Percentiles rank a stretch among this genome's conserved stretches.
Conservation (phyloP, 75 land plant genomes). For the Sequoiadendron giganteum region DNA sequence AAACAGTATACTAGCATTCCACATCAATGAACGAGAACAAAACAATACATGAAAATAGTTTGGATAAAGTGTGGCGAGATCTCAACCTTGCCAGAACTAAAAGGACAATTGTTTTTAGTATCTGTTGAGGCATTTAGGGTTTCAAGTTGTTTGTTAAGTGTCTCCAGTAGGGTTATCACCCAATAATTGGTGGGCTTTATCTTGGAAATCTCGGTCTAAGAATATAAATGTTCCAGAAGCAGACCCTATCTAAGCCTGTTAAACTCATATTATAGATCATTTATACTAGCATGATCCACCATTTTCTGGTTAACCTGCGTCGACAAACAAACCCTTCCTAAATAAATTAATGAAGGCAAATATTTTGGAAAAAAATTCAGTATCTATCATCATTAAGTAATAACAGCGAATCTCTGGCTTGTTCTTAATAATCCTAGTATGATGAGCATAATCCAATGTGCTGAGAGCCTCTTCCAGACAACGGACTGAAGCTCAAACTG, state of each 20-base stretch:
- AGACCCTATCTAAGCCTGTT: slow-evolving; percentile 86
- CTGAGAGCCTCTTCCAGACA: slow-evolving; percentile 93
- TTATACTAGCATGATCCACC: slow-evolving; percentile 80
- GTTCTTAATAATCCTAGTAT: slow-evolving; percentile 93
- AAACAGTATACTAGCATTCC: too few relatives aligned
- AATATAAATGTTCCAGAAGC: background rate
- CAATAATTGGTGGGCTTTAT: too few relatives aligned
- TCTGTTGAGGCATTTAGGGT: too few relatives aligned
- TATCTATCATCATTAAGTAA: background rate
- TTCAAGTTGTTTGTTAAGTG: too few relatives aligned
- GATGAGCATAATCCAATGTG: slow-evolving; percentile 92
- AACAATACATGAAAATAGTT: too few relatives aligned
- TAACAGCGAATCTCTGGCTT: slow-evolving; percentile 81
- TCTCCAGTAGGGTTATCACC: too few relatives aligned
- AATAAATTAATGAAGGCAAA: background rate
- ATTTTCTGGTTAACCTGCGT: slow-evolving; percentile 89
- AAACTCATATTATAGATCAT: slow-evolving; percentile 88
- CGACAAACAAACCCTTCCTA: background rate
- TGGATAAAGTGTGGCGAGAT: too few relatives aligned
- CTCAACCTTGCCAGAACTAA: too few relatives aligned
- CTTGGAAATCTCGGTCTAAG: background rate
- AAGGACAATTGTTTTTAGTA: too few relatives aligned
- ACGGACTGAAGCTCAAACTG: slow-evolving; percentile 77
- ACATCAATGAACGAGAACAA: too few relatives aligned
- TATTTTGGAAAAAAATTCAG: background rate